A percentile compares a stretch with the other conserved stretches of the same genome.
phyloP scores from a whole-genome alignment of 2,329 filamentous ascomycete species.

The Ophiostoma perfectum region DNA sequence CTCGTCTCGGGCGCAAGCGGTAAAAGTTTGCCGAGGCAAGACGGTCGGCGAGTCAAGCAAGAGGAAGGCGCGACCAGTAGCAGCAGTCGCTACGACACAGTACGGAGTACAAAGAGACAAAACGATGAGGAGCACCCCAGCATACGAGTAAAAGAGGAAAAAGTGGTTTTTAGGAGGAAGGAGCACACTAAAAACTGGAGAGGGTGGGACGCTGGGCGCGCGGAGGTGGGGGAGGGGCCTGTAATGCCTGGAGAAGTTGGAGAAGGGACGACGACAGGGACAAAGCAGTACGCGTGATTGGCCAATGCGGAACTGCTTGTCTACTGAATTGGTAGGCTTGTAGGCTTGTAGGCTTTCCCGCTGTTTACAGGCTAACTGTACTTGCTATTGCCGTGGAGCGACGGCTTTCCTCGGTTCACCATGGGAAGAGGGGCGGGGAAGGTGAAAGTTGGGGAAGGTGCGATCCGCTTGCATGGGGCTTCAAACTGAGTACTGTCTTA shows the following conservation, averaged over 20 bases:
- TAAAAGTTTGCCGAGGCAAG: slow-evolving; percentile 6
- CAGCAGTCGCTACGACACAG: too few relatives aligned
- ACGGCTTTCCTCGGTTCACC: slow-evolving; percentile 27
- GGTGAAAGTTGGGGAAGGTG: slow-evolving; percentile 5
- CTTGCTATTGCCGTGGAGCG: not conserved
- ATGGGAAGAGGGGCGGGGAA: slow-evolving; percentile 11
- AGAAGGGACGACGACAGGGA: slow-evolving; percentile 6
- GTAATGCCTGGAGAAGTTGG: slow-evolving; percentile 12
- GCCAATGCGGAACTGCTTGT: slow-evolving; percentile 20
- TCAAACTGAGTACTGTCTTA: not conserved
- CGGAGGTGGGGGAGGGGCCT: slow-evolving; percentile 10
- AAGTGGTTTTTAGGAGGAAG: not conserved
- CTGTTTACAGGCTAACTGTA: too few relatives aligned
- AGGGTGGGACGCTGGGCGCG: not conserved
- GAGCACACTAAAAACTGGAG: slow-evolving; percentile 5
- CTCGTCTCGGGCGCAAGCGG: not conserved
- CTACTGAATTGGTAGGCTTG: not conserved
- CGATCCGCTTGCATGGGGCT: not conserved
- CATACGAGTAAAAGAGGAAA: not conserved
- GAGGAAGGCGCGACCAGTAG: not conserved
- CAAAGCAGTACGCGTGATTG: slow-evolving; percentile 5
- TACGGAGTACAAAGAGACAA: not conserved
- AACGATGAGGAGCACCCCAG: not conserved
- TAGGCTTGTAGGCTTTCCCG: too few relatives aligned
- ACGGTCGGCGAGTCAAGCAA: not conserved